phyloP scores from a whole-genome alignment of 2,329 filamentous ascomycete species.

The Coniella lustricola region DNA sequence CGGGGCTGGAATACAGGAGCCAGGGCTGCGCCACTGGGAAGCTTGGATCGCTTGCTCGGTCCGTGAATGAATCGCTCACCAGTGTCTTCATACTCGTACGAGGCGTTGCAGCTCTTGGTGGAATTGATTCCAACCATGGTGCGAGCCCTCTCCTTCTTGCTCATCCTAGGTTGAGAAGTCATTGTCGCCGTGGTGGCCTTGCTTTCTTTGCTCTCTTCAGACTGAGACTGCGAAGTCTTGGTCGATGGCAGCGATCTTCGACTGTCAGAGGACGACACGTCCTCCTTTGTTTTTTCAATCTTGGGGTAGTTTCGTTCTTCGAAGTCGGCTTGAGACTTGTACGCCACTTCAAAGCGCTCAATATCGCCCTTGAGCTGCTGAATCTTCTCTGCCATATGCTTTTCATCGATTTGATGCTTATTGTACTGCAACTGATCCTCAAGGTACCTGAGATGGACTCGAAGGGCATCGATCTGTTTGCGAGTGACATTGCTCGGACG shows the following conservation, averaged over 20 bases:
- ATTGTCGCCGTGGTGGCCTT: conserved; percentile 15
- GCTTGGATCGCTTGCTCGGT: conserved; percentile 27
- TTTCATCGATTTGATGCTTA: conserved; percentile 55
- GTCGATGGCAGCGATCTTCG: conserved; percentile 22
- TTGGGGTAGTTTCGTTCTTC: conserved; percentile 39
- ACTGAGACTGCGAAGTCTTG: conserved; percentile 18
- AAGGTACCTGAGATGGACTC: conserved; percentile 45
- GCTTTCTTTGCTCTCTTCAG: conserved; percentile 14
- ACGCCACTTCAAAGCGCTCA: conserved; percentile 38
- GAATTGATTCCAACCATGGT: conserved; percentile 10
- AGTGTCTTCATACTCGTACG: conserved; percentile 22
- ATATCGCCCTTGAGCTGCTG: conserved; percentile 30
- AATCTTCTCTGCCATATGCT: conserved; percentile 41
- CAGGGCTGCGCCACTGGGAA: conserved; percentile 40
- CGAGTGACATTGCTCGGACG: conserved; percentile 53
- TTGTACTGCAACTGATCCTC: conserved; percentile 56
- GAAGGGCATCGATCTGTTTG: conserved; percentile 48
- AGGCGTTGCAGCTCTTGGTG: conserved; percentile 17
- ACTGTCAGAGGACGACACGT: conserved; percentile 6
- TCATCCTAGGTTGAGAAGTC: conserved; percentile 8
- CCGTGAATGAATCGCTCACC: conserved; percentile 20
- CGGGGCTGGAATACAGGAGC: conserved; percentile 44
- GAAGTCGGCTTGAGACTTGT: conserved; percentile 36
- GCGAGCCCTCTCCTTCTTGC: conserved; percentile 16
- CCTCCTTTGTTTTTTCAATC: conserved; percentile 21